These are phyloP conservation scores for Gigaspora rosea DNA, from an alignment of 192 early-diverging fungal species.

Conservation along the genomic window DNA sequence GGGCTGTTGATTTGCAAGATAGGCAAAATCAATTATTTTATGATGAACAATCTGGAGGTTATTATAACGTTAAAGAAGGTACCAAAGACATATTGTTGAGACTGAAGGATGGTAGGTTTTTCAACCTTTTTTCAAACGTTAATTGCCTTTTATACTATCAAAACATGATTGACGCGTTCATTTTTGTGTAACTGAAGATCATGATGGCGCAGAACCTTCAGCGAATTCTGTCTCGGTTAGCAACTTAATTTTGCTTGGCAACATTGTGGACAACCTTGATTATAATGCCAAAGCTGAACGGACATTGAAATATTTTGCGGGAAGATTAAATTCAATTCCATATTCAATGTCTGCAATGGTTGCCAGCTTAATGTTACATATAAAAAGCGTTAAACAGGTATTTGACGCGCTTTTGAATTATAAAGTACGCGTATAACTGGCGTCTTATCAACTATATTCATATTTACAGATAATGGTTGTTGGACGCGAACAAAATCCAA, in stretches of 20 bases:
- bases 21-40: slow-evolving; percentile 59
- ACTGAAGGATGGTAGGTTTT: slow-evolving; percentile 55
- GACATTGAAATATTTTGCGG: slow-evolving; percentile 38
- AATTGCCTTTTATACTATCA: neutral
- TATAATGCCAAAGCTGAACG: slow-evolving; percentile 40
- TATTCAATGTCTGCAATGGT: slow-evolving; percentile 50
- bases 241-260: slow-evolving; percentile 56
- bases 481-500: slow-evolving; percentile 28
- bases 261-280: slow-evolving; percentile 35
- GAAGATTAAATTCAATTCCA: slow-evolving; percentile 37
- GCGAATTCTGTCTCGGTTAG: slow-evolving; percentile 55
- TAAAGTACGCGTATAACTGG: neutral
- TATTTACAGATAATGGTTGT: slow-evolving; percentile 37
- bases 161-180: neutral
- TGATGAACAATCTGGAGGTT: slow-evolving; percentile 52
- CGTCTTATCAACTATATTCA: neutral
- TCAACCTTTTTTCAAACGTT: neutral
- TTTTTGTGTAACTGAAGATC: slow-evolving; percentile 40
- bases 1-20: slow-evolving; percentile 61
- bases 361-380: slow-evolving; percentile 36
- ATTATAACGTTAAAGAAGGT: slow-evolving; percentile 46
- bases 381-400: slow-evolving; percentile 50
- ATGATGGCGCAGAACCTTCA: slow-evolving; percentile 68
- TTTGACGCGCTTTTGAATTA: neutral
- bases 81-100: slow-evolving; percentile 51